phyloP scores from a whole-genome alignment of 2,329 filamentous ascomycete genomes.

The Colletotrichum musicola region DNA sequence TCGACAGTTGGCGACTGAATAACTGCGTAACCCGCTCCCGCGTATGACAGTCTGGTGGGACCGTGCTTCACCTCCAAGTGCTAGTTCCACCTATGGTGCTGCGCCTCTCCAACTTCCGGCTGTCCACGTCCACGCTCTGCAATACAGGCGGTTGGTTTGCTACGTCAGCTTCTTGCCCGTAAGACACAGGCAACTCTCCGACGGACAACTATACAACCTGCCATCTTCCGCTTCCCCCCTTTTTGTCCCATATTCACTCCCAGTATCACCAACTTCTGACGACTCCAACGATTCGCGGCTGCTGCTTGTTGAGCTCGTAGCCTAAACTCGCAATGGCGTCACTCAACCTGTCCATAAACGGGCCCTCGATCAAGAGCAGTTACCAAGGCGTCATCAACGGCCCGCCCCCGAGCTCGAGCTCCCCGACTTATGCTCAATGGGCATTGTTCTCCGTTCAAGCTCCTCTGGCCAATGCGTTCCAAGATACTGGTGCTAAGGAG shows the following conservation, averaged over 20 bases:
- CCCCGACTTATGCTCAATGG: slow-evolving; percentile 91
- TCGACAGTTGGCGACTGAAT: slow-evolving; percentile 32
- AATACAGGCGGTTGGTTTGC: slow-evolving; percentile 37
- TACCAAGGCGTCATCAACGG: slow-evolving; percentile 72
- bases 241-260: slow-evolving; percentile 2
- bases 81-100: slow-evolving; percentile 38
- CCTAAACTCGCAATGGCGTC: slow-evolving; percentile 74
- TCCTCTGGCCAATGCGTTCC: slow-evolving; percentile 92
- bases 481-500: slow-evolving; percentile 87
- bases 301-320: slow-evolving; percentile 41
- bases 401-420: slow-evolving; percentile 66
- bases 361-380: slow-evolving; percentile 87
- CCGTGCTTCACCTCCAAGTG: slow-evolving; percentile 40
- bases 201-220: slow-evolving; percentile 30
- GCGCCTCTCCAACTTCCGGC: slow-evolving; percentile 36
- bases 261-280: slow-evolving; percentile 11
- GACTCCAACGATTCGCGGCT: slow-evolving; percentile 22
- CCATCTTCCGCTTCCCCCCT: slow-evolving; percentile 16
- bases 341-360: slow-evolving; percentile 83
- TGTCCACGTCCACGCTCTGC: slow-evolving; percentile 18
- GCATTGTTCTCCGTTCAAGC: slow-evolving; percentile 93
- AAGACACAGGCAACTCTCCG: slow-evolving; percentile 36
- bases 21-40: slow-evolving; percentile 34
- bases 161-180: slow-evolving; percentile 40
- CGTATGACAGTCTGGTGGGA: slow-evolving; percentile 35